Evolutionary conservation across 805 yeast species (phyloP), one percentile per base, ranked within the genome.

Genomic region (Komagataella ulmi): DNA sequence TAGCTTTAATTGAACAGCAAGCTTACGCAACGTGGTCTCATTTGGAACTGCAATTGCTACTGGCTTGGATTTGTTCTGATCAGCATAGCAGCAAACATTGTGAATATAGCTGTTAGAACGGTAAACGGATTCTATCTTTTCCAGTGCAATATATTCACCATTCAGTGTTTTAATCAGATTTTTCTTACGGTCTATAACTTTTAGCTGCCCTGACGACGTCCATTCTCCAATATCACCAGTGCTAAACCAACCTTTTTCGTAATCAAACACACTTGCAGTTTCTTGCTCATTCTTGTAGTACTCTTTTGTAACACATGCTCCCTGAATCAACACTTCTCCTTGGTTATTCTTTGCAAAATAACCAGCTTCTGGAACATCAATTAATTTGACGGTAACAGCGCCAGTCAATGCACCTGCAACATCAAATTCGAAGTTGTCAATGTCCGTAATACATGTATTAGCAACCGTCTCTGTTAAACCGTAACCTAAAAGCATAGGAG

Each of bases 201-300:
- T 80, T 63, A 93, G 74, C 53, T 80, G 83, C 57, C 98, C 98
- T 57, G 74, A 76, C 24, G 80, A 54, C 46, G 90, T 77, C 95
- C 97, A 88, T 73, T 88, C 89, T 64, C 91, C 97, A 68, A 93
- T 88, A 67, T 93, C 99, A 68, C 99, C 99, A 40, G 98, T 93
- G 65, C 74, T 77, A 74, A 93, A 93, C 97, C 97, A 93, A 21
- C 90, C 95, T 59, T 86, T 90, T 54, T 84, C 85, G 51, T 81
- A 75, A 48, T 76, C 73, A 61, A 85, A 81, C 1, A 95, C 87
- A 17, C 68, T 79, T 49, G 72, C 67, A 17, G 97, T 91, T 70
- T 90, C 98, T 63, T 80, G 74, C 54, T 79, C 82, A 67, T 91
- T 90, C 67, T 81, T 79, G 73, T 76, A 93, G 70, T 93, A 93